Evolutionary conservation across 23 red algal species (phyloP).

Genomic region (Chondrus crispus): DNA sequence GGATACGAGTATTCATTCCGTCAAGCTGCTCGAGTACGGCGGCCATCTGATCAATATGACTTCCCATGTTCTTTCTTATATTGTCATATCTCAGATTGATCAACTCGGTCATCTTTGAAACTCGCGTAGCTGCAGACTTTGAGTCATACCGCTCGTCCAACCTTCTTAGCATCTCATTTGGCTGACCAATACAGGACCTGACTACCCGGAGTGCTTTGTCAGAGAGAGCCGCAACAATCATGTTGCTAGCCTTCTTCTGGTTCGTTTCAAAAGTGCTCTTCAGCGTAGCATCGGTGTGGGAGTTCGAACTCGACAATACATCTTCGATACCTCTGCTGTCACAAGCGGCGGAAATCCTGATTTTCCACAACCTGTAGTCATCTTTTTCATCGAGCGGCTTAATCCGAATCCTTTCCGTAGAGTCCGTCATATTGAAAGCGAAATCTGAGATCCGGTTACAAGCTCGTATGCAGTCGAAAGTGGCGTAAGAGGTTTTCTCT

Average conservation of each 20-base stretch:
- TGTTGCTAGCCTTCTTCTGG: constrained; percentile 15
- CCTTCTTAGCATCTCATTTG: not conserved
- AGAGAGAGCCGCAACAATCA: not conserved
- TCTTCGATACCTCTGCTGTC: not conserved
- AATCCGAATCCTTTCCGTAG: too few species aligned
- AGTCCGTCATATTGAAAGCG: too few species aligned
- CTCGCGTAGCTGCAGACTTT: not conserved
- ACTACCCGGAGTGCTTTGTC: not conserved
- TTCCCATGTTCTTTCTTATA: not conserved
- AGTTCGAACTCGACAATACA: not conserved
- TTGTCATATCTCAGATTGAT: not conserved
- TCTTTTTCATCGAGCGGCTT: constrained; percentile 4
- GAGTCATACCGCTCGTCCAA: not conserved
- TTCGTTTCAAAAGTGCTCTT: not conserved
- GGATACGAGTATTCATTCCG: not conserved
- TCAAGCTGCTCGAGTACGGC: not conserved
- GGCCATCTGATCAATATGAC: constrained; percentile 5
- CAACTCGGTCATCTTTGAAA: not conserved
- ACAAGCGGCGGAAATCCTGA: constrained; percentile 4
- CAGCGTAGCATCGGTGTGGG: not conserved
- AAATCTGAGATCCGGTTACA: too few species aligned
- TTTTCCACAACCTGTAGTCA: not conserved
- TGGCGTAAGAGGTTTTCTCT: too few species aligned
- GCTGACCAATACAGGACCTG: not conserved
- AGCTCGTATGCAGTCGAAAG: too few species aligned